Evolutionary conservation across 352 stramenopile species (phyloP).

Genomic region (Phytophthora pinifolia): DNA sequence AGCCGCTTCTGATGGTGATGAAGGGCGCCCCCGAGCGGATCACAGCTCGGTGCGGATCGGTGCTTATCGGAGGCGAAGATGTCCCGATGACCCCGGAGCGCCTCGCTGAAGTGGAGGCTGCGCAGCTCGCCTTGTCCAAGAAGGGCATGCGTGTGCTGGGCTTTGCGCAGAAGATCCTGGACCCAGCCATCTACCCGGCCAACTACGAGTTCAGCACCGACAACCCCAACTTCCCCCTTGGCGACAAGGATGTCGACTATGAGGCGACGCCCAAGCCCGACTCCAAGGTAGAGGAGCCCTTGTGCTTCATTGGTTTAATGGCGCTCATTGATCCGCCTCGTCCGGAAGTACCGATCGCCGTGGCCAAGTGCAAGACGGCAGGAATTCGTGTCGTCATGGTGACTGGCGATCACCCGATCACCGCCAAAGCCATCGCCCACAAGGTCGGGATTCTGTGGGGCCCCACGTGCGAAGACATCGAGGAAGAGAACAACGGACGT

Average conservation of each 20-base stretch:
- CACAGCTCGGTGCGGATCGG: conserved; percentile 87
- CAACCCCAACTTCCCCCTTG: conserved; percentile 82
- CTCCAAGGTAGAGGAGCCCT: conserved; percentile 69
- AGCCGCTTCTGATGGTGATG: conserved; percentile 83
- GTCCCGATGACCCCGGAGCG: conserved; percentile 92
- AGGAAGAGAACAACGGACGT: conserved; percentile 69
- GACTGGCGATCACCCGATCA: conserved; percentile 93
- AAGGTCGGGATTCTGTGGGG: conserved; percentile 93
- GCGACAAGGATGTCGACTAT: conserved; percentile 86
- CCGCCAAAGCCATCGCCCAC: conserved; percentile 93
- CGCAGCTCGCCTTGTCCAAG: conserved; percentile 56
- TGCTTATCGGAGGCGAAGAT: conserved; percentile 64
- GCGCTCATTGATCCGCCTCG: conserved; percentile 96
- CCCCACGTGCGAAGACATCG: conserved; percentile 82
- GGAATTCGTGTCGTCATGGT: conserved; percentile 96
- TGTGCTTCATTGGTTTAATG: conserved; percentile 95
- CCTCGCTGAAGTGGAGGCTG: conserved; percentile 67
- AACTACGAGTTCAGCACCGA: conserved; percentile 76
- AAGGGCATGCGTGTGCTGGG: conserved; percentile 72
- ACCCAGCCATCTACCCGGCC: conserved; percentile 43
- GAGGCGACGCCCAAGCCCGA: conserved; percentile 62
- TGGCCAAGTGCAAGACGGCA: conserved; percentile 91
- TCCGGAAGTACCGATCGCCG: conserved; percentile 80
- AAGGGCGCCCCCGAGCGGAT: conserved; percentile 97
- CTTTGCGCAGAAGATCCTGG: conserved; percentile 62